Evolutionary conservation across 2,329 filamentous ascomycete genomes (phyloP), one percentile per base, ranked within the genome.

Genomic region (Penicillium sclerotigenum): DNA sequence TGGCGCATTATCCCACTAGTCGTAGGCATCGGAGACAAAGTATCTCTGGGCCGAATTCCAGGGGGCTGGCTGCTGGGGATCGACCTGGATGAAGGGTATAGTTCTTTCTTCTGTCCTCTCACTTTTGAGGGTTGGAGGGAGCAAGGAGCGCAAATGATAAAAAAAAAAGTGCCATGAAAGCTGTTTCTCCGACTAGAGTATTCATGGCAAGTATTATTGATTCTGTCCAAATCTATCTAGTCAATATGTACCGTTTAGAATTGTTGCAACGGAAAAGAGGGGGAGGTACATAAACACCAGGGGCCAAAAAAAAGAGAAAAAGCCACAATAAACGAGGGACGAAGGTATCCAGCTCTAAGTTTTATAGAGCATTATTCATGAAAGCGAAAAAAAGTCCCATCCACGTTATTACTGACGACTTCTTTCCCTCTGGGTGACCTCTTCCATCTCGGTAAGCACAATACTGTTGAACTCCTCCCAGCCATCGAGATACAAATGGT

Each of bases 401-500:
- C 40, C 40, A 31, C 6, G 14, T 54, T 33, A 54, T 48, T 34
- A 24, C 33, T 54, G 55, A 24, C 55, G 51, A 18, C 43, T 60
- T 34, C 68, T 59, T 53, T 73, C 72, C 50, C 62, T 65, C 38
- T 57, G 61, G 43, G 57, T 65, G 13, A 86, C 83, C 66, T 87
- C 85, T 63, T 79, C 79, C 86, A 90, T 88, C 72, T 90, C 87
- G 37, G 81, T 75, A 42, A 81, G 65, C 69, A 90, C 82, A 24
- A 87, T 77, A 31, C 79, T 73, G 65, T 90, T 90, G 68, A 90
- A 90, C 62, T 89, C 81, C 64, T 89, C 81, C 75, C 80, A 83
- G 1, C 84, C 86, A 67, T 90, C 87, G 1, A 90, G 73, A 68
- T 90, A 90, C 5, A 90, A 72, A 72, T 90, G 87, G 71, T 90